These are phyloP conservation scores for Lumnitzera racemosa DNA, from an alignment of 345 rosid genomes.

Conservation along the genomic window DNA sequence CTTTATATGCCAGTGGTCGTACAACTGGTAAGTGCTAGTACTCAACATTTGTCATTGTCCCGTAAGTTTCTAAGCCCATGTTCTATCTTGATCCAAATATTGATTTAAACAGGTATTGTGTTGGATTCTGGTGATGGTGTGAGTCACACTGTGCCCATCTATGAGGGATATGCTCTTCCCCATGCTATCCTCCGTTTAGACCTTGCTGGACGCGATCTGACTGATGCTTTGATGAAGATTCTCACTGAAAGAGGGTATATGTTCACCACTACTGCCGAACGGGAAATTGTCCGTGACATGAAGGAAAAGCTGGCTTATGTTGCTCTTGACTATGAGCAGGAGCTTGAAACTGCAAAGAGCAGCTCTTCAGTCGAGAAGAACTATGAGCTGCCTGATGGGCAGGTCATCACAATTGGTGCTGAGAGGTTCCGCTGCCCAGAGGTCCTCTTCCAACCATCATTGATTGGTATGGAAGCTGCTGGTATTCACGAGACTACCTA, in stretches of 20 bases:
- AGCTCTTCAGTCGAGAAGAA: slow-evolving; percentile 58
- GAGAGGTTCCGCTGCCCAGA: slow-evolving; percentile 71
- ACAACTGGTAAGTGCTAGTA: slow-evolving; percentile 36
- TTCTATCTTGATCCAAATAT: neutral
- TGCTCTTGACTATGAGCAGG: slow-evolving; percentile 55
- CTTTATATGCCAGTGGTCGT: slow-evolving; percentile 60
- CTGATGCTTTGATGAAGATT: slow-evolving; percentile 57
- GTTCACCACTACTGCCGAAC: slow-evolving; percentile 68
- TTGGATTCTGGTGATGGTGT: slow-evolving; percentile 72
- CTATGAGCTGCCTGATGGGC: slow-evolving; percentile 60
- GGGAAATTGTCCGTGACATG: slow-evolving; percentile 90
- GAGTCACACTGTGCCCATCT: slow-evolving; percentile 59
- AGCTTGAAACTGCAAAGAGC: slow-evolving; percentile 54
- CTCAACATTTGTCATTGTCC: neutral
- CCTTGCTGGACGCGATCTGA: slow-evolving; percentile 61
- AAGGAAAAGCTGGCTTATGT: slow-evolving; percentile 69
- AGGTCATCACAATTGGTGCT: slow-evolving; percentile 54
- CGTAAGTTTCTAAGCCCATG: neutral
- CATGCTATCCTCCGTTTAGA: slow-evolving; percentile 58
- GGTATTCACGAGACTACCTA: slow-evolving; percentile 62
- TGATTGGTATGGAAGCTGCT: slow-evolving; percentile 62
- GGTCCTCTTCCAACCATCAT: slow-evolving; percentile 58
- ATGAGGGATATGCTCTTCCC: slow-evolving; percentile 57
- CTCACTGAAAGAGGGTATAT: slow-evolving; percentile 60
- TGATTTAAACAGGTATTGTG: slow-evolving; percentile 40